Base-by-base conservation (phyloP, 2,329 filamentous ascomycete species). In the Aspergillus pseudotamarii region DNA sequence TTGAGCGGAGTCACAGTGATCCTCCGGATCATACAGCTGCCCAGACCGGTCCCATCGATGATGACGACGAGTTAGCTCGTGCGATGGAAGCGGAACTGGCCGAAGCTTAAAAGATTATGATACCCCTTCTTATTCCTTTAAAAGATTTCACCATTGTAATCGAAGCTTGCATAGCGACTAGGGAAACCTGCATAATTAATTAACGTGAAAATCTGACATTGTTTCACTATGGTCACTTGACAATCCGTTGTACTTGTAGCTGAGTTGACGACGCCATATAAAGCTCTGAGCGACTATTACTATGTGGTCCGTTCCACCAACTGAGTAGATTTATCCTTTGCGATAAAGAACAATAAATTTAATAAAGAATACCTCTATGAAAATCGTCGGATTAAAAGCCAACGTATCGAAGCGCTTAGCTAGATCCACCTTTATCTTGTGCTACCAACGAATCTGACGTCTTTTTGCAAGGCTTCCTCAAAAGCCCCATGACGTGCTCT, bases 51-150 rank as follows among this genome's bases (percentile, higher is more conserved):
- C 28, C 60, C 61, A 36, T 48, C 53, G 34, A 16, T 48, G 43
- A 64, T 4, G 66, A 72, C 46, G 73, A 73, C 26, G 69, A 73
- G 21, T 57, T 75, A 21, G 68, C 66, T 26, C 71, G 64, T 43
- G 60, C 67, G 62, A 67, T 74, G 64, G 72, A 75, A 57, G 65
- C 64, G 59, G 72, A 75, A 57, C 54, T 75, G n/a, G 66, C 64
- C 30, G 61, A 57, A 50, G 53, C 38, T 50, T 61, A 50, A 60
- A 62, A 41, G 38, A 41, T 30, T 60, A 61, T 54, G 57, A 56
- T 63, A 64, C 60, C 62, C 50, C 21, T 48, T 59, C 57, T 53
- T 45, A 50, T 43, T 50, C 38, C 53, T 36, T 56, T 34, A 2
- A 21, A 38, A 36, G 26, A 21, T 30, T 51, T 21, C 48, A n/a